Base-by-base conservation (phyloP, 768 basidiomycete species). In the Tylopilus vinaceipallidus region DNA sequence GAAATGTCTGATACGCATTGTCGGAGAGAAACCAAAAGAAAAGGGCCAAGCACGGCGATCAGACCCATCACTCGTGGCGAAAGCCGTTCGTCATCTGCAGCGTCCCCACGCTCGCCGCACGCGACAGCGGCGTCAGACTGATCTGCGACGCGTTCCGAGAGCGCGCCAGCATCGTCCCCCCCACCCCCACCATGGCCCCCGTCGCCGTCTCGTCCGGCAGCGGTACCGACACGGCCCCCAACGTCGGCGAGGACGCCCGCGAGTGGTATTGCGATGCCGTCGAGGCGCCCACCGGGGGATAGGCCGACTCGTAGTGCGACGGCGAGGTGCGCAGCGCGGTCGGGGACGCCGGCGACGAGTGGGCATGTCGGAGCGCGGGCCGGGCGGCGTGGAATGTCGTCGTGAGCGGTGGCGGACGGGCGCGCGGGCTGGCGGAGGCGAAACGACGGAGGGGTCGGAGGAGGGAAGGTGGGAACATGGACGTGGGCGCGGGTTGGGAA, bases 91-190 rank as follows among this genome's bases (percentile, higher is more conserved):
- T 41, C 1, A 45, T 16, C 20, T 60, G 54, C 47, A 63, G 40
- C 38, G 51, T 38, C 6, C 42, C 48, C 4, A 19, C 34, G 27
- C 71, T 73, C 38, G 47, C 63, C 16, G 67, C 62, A 52, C 77
- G 72, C 57, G 68, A 70, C 14, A 71, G 51, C 8, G 72, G 62
- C 42, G 51, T 56, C 34, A 88, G 61, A 61, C 78, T 88, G 63
- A 82, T 76, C 65, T 82, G 79, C 4, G 86, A 88, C 8, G 75
- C 73, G 54, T 86, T 88, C 56, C 83, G 73, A 56, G 86, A 88
- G 14, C 86, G 79, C 42, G 80, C 71, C 62, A 56, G 54, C 56
- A 49, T 17, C 48, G 47, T 24, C 29, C 32, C 57, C 52, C 52
- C 56, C n/a, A n/a, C n/a, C n/a, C n/a, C n/a, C n/a, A n/a, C n/a